A percentile compares a stretch with the other conserved stretches of the same genome.
phyloP scores from a whole-genome alignment of 257 asterid species.

The Plantago elongata region DNA sequence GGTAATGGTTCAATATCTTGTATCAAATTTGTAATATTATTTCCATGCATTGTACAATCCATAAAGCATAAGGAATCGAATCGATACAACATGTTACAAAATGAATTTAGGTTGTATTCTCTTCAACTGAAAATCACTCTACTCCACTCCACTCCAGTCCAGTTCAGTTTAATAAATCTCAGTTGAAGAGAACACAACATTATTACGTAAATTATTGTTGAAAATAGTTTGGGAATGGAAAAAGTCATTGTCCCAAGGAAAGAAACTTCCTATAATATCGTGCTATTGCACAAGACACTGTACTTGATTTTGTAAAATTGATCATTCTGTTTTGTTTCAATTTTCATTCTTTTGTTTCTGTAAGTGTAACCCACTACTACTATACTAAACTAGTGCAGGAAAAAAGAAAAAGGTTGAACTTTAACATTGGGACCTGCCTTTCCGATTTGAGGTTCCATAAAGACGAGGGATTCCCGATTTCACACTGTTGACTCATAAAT shows the following conservation, averaged over 20 bases:
- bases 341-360: neutral
- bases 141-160: too few relatives aligned
- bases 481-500: neutral
- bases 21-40: too few relatives aligned
- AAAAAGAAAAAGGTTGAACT: neutral
- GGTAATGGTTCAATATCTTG: too few relatives aligned
- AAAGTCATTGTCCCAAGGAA: neutral
- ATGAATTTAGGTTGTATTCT: too few relatives aligned
- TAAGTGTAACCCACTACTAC: constrained; percentile 15
- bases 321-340: neutral
- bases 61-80: too few relatives aligned
- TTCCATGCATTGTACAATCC: too few relatives aligned
- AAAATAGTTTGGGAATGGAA: neutral
- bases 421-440: constrained; percentile 12
- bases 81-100: too few relatives aligned
- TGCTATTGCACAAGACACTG: neutral
- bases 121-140: too few relatives aligned
- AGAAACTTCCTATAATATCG: neutral
- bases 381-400: neutral
- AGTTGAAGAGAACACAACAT: too few relatives aligned
- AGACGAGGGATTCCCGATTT: constrained; percentile 7
- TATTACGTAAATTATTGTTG: neutral
- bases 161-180: too few relatives aligned
- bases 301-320: constrained; percentile 1
- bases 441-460: constrained; percentile 9